Conservation (phyloP, 2,329 filamentous ascomycete genomes). For the Diplodia mutila region DNA sequence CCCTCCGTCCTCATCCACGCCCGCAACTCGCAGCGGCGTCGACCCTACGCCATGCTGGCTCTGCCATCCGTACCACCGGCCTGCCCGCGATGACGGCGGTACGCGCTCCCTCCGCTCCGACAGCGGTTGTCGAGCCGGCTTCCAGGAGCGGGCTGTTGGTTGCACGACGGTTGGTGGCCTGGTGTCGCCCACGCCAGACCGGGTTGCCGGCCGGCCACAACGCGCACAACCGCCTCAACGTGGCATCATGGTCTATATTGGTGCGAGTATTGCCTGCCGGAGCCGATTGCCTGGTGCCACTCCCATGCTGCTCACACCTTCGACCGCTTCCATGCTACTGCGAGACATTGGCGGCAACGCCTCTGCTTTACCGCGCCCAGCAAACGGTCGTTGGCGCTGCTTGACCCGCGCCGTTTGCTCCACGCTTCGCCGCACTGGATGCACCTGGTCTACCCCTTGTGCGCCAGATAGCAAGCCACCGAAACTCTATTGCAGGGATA, state of each 20-base stretch:
- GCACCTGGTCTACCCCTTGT: neutral
- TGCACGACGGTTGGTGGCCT: neutral
- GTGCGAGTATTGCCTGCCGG: neutral
- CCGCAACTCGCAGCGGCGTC: too few species aligned
- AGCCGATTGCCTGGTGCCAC: neutral
- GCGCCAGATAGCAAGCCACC: conserved; percentile 5
- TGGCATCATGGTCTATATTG: neutral
- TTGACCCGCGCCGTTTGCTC: neutral
- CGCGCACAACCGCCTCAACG: conserved; percentile 3
- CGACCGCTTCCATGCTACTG: neutral
- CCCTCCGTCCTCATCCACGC: too few species aligned
- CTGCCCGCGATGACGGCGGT: too few species aligned
- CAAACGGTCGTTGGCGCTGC: neutral
- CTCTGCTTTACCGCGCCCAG: neutral
- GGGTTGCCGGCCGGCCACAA: conserved; percentile 1
- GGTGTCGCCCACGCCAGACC: neutral
- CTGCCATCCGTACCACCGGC: too few species aligned
- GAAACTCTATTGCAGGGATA: neutral
- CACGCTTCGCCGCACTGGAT: neutral
- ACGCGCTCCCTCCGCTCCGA: too few species aligned
- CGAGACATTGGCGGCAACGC: neutral
- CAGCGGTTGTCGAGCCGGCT: neutral
- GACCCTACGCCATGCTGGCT: too few species aligned
- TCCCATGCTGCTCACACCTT: neutral
- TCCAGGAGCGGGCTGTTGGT: neutral